Evolutionary conservation across 495 filamentous ascomycete species (phyloP), one percentile per base, ranked within the genome.

Genomic region (Tetracladium marchalianum): DNA sequence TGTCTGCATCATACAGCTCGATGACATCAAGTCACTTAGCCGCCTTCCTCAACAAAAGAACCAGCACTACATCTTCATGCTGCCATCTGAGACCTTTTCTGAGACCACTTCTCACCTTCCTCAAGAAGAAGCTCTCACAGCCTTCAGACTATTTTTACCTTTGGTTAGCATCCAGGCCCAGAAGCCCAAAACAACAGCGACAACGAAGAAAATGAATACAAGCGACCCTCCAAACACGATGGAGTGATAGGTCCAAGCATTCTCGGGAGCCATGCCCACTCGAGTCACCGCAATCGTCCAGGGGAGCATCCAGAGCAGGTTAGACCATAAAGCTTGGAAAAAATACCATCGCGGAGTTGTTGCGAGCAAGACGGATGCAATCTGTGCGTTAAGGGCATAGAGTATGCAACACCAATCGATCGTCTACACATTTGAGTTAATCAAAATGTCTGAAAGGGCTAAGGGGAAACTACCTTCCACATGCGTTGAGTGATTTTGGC

Each of bases 321-420:
- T 87, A 2, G 78, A 79, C 11, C 61, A 69, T 4, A 87, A 59
- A 4, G 75, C 71, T 62, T 85, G 82, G 46, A 71, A 73, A 6
- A 86, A 66, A 56, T 82, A 87, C 81, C 80, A 86, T 12, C 66
- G 66, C 5, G 83, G 78, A 11, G 64, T 59, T 0, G 82, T 85
- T 0, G 83, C 81, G 2, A 85, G 65, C 1, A 87, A 62, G 6
- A 87, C 68, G 1, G 76, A 69, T 0, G 81, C 73, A 7, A 86
- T 61, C 53, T 85, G 81, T n/a, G 72, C 79, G 12, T 69, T 72
- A 18, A 76, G 40, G 0, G 78, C 82, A 53, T 85, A 87, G 60
- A 86, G 81, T 42, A 87, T 78, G 59, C 87, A 87, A 59, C 81
- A 84, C 83, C 81, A 83, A 54, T 82, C 78, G 35, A 80, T 77